Evolutionary conservation across 2,329 filamentous ascomycete species (phyloP), one percentile per base, ranked within the genome.

Genomic region (Pseudogymnoascus sp.): DNA sequence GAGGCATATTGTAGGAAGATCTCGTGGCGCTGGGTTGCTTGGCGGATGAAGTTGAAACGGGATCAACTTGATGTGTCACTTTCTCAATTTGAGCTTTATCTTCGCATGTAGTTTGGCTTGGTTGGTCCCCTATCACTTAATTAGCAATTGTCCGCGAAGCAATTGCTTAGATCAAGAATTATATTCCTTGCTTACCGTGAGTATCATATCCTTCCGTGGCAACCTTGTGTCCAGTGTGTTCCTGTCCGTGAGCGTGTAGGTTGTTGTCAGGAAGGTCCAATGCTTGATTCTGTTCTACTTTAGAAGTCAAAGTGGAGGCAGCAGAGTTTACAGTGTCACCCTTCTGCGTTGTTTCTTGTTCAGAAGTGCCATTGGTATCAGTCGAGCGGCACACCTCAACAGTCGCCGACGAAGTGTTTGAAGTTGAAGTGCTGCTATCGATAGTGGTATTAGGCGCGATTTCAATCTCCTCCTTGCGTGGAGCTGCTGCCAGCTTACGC

Each of bases 1-100:
- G 77, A 42, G 77, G 77, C 74, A 79, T 76, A 64, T 78, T 77
- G 68, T 78, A 79, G 23, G 70, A 69, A 23, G 71, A 71, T 63
- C 68, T 66, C 15, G 69, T 70, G 31, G 63, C 65, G 13, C 67
- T 68, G 10, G 70, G 70, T 61, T 66, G 67, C 35, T 63, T 63
- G 23, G 71, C 69, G 29, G 60, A 59, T 23, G 60, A 59, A 46
- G 60, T 50, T 33, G 31, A n/a, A 62, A 50, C 38, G 59, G 37
- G 10, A 15, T 33, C 50, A 33, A 56, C 50, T 56, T 33, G 50
- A 56, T 29, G 50, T 56, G 50, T 56, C 50, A 56, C 50, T 56
- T 56, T 56, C 50, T 56, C 29, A 56, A 33, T n/a, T 33, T 33
- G 50, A 56, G 50, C 7, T 33, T 33, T 56, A 56, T 56, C 50